These are phyloP conservation scores for Solanum bulbocastanum DNA, from an alignment of 257 asterid genomes.

Conservation along the genomic window DNA sequence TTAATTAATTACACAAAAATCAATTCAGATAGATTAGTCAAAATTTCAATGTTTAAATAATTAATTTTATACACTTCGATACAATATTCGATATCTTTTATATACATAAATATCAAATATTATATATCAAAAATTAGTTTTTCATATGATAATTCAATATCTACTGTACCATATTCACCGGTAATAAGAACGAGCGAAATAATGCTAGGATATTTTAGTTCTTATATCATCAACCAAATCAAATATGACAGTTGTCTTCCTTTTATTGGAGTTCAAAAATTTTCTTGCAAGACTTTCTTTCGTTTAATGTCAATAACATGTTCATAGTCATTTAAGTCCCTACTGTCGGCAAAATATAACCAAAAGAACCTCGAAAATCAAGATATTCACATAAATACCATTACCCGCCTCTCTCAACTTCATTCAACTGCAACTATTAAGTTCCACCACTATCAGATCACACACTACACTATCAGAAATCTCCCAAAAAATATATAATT, in stretches of 20 bases:
- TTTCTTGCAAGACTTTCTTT: neutral
- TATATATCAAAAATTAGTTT: neutral
- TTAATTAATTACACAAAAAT: too few species aligned
- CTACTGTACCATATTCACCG: neutral
- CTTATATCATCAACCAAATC: neutral
- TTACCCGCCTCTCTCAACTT: slow-evolving; percentile 1
- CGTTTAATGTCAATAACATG: neutral
- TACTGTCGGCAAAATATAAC: neutral
- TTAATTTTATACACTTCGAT: too few species aligned
- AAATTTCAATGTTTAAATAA: too few species aligned
- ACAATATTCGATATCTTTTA: too few species aligned
- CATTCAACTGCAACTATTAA: slow-evolving; percentile 1
- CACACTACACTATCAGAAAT: neutral
- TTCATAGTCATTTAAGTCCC: neutral
- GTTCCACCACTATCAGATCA: neutral
- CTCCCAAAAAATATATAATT: neutral
- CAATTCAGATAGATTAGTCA: too few species aligned
- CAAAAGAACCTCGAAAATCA: neutral
- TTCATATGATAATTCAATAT: neutral
- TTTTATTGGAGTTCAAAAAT: neutral
- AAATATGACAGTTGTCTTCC: neutral
- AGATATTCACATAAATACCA: neutral
- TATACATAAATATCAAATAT: too few species aligned
- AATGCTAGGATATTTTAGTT: neutral
- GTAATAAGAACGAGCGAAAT: neutral